These are phyloP conservation scores for Mucor indicus DNA, from an alignment of 371 early-diverging fungal genomes.

Conservation along the genomic window DNA sequence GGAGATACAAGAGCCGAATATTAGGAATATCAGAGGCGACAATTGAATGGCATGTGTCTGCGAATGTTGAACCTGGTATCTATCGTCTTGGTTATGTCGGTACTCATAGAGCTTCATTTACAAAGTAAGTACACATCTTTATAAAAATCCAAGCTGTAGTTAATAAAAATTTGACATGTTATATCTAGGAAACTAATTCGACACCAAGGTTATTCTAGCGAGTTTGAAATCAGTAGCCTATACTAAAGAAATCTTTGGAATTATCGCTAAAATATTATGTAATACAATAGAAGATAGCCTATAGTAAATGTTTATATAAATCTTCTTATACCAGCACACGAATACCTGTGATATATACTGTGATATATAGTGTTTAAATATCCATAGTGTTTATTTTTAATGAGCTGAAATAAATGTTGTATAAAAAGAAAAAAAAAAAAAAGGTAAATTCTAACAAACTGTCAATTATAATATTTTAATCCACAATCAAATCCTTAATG, in stretches of 20 bases:
- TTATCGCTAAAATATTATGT: no score
- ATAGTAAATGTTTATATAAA: no score
- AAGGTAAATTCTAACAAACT: no score
- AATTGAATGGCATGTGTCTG: constrained; percentile 36
- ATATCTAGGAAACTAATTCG: constrained; percentile 13
- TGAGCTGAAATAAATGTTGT: background rate
- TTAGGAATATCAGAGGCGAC: constrained; percentile 36
- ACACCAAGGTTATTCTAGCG: constrained; percentile 25
- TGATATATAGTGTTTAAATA: no score
- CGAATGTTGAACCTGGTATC: constrained; percentile 19
- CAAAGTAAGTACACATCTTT: constrained; percentile 35
- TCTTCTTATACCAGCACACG: background rate
- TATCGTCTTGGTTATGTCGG: constrained; percentile 42
- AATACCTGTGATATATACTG: no score
- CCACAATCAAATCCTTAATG: constrained; percentile 87
- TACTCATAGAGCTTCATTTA: constrained; percentile 20
- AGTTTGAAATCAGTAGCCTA: constrained; percentile 11
- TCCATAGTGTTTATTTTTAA: background rate
- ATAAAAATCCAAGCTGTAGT: no score
- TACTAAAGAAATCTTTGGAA: constrained; percentile 1
- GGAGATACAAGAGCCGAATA: constrained; percentile 24
- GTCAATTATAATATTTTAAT: no score
- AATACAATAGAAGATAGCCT: no score
- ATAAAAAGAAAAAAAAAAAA: background rate
- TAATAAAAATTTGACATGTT: no score